Percentiles rank a stretch among this genome's conserved stretches.
Conservation (phyloP, 148 eudicot species). For the Nepenthes gracilis region DNA sequence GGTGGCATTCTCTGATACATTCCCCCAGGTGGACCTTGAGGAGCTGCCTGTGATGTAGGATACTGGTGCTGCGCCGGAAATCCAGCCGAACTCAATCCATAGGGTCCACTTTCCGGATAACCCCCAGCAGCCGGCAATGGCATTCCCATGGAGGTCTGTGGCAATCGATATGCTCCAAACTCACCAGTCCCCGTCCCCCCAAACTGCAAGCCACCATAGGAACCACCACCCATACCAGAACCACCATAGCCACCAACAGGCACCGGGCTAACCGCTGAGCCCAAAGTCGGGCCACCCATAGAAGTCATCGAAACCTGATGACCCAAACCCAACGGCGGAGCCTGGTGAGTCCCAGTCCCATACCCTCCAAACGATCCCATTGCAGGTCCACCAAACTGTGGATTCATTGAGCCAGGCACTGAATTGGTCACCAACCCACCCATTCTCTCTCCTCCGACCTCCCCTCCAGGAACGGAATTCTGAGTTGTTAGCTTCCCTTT, state of each 20-base stretch:
- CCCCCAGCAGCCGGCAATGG: slow-evolving; percentile 39
- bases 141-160: slow-evolving; percentile 21
- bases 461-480: slow-evolving; percentile 12
- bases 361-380: slow-evolving; percentile 21
- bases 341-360: slow-evolving; percentile 18
- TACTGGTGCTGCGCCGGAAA: slow-evolving; percentile 43
- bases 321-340: slow-evolving; percentile 2
- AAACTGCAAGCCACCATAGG: slow-evolving; percentile 39
- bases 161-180: slow-evolving; percentile 50
- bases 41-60: slow-evolving; percentile 27
- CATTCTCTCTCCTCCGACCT: slow-evolving; percentile 19
- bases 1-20: slow-evolving; percentile 81
- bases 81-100: slow-evolving; percentile 35
- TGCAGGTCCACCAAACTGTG: slow-evolving; percentile 26
- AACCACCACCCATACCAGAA: slow-evolving; percentile 21
- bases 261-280: background rate
- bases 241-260: slow-evolving; percentile 27
- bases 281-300: background rate
- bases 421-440: slow-evolving; percentile 8
- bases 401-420: slow-evolving; percentile 23
- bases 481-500: slow-evolving; percentile 36
- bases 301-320: slow-evolving; percentile 20
- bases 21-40: slow-evolving; percentile 67
- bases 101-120: slow-evolving; percentile 46
- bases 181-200: slow-evolving; percentile 30